Conservation (phyloP, 176 grass and related monocot genomes). For the Oryza rufipogon region DNA sequence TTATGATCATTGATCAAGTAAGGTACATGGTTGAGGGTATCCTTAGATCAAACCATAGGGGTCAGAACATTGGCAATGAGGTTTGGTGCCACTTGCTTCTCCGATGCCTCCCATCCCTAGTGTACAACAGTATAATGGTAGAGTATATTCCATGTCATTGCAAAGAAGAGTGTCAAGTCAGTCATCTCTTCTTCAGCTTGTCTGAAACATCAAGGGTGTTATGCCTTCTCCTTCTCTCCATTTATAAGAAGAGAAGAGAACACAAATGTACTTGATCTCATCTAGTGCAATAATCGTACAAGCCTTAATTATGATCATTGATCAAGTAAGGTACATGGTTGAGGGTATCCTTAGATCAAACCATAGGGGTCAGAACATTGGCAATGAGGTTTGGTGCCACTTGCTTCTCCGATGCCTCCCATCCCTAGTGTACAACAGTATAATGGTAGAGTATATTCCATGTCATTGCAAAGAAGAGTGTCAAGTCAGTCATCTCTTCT, state of each 20-base stretch:
- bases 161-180: neutral
- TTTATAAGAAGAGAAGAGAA: neutral
- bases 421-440: neutral
- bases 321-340: no score
- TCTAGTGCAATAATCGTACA: no score
- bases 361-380: no score
- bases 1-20: no score
- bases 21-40: no score
- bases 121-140: neutral
- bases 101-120: neutral
- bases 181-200: neutral
- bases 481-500: neutral
- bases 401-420: neutral
- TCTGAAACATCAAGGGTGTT: neutral
- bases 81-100: neutral
- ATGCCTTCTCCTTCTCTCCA: neutral
- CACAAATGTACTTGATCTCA: neutral
- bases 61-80: neutral
- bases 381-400: neutral
- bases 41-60: no score
- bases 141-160: neutral
- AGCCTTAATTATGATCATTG: no score
- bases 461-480: neutral
- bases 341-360: no score
- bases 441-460: neutral